phyloP scores from a whole-genome alignment of 2,329 filamentous ascomycete genomes.

The Kalaharituber pfeilii region DNA sequence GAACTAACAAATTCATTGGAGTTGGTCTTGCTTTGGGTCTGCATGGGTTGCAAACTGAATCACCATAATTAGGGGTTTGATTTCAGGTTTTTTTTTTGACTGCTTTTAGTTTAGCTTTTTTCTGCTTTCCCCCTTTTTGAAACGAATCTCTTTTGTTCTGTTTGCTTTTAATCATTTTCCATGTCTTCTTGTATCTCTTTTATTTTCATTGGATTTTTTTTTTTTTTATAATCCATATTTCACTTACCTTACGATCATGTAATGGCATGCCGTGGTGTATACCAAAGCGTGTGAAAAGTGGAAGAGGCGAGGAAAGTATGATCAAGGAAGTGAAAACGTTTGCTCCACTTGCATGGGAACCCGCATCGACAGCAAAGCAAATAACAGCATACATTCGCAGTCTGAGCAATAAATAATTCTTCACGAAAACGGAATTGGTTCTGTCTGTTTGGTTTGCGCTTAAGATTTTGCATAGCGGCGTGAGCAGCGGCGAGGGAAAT shows the following conservation, averaged over 20 bases:
- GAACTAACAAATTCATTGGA: neutral
- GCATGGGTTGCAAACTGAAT: neutral
- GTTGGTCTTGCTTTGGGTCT: neutral
- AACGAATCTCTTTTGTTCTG: slow-evolving; percentile 2
- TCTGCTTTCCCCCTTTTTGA: neutral
- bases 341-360: neutral
- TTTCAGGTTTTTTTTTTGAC: slow-evolving; percentile 12
- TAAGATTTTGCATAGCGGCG: no score
- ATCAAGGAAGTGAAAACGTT: neutral
- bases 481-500: no score
- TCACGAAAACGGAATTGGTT: no score
- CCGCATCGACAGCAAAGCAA: neutral
- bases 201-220: slow-evolving; percentile 8
- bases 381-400: neutral
- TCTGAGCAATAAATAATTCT: neutral
- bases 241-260: slow-evolving; percentile 6
- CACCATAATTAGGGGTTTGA: neutral
- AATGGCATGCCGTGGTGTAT: slow-evolving; percentile 3
- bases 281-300: slow-evolving; percentile 1
- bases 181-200: slow-evolving; percentile 11
- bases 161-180: slow-evolving; percentile 11
- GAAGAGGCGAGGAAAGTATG: neutral
- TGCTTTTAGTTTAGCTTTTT: slow-evolving; percentile 8
- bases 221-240: slow-evolving; percentile 14
- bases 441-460: no score